Base-by-base conservation (phyloP, 108 stramenopile genomes). In the Chaetoceros tenuissimus region DNA sequence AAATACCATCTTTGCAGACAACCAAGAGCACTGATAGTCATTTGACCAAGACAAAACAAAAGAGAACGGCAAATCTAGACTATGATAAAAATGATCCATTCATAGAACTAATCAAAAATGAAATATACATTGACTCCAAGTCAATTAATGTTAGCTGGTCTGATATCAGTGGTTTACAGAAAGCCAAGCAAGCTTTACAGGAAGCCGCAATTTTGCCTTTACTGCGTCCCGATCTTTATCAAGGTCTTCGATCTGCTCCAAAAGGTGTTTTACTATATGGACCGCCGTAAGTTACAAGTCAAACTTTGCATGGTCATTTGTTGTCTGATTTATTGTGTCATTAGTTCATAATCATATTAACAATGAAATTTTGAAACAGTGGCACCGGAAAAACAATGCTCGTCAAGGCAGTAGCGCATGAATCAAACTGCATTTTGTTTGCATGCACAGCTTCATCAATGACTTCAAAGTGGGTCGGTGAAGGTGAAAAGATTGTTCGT, bases 131-230 rank as follows among this genome's bases (percentile, higher is more conserved):
- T 19, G 73, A 77, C 60, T 74, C 76, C 3, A 21, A 72, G 13
- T 46, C 78, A 53, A 72, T 70, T 31, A 40, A 58, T 17, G 69
- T 61, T 1, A 66, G 59, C 18, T 69, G 68, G 83, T 55, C 69
- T 24, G 82, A 84, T 48, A 84, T 94, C 48, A 85, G 85, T 24
- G 94, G 87, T 3, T 60, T 94, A 47, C 53, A 67, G 43, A 63
- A 72, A 10, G 97, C 93, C 40, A 95, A 97, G 53, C 89, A 91
- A 52, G 50, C 77, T 3, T 45, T 97, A 3, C 91, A 97, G 59
- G 97, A 98, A 64, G 88, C 94, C 31, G 94, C 92, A 0, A 89
- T 96, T 34, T 68, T 96, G 10, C 95, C 97, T 0, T 57, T 95
- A 49, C 67, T 94, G 46, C 83, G 94, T 76, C 97, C 94, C 16